Evolutionary conservation across 805 yeast genomes (phyloP).

Genomic region (Scheffersomyces lignosus): DNA sequence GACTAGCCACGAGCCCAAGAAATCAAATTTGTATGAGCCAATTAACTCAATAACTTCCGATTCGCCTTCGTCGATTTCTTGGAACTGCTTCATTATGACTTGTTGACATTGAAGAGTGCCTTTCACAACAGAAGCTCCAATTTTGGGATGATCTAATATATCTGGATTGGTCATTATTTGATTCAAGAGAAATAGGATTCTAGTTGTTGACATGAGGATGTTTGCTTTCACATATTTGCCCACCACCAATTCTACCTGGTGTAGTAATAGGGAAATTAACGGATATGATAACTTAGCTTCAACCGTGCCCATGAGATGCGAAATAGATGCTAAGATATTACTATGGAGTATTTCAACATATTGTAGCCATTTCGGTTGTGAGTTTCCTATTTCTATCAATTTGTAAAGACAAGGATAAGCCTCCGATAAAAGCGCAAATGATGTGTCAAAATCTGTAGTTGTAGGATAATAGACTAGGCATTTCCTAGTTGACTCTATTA

Average conservation of each 20-base stretch:
- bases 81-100: conserved; percentile 13
- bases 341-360: conserved; percentile 24
- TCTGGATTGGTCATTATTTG: conserved; percentile 31
- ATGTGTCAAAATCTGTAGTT: conserved; percentile 22
- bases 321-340: conserved; percentile 22
- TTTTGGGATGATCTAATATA: conserved; percentile 20
- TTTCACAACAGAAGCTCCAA: conserved; percentile 12
- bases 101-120: conserved; percentile 24
- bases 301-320: conserved; percentile 18
- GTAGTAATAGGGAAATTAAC: conserved; percentile 14
- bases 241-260: conserved; percentile 12
- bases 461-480: conserved; percentile 31
- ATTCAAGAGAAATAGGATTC: conserved; percentile 28
- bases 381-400: conserved; percentile 10
- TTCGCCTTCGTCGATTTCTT: conserved; percentile 11
- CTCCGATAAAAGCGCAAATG: conserved; percentile 16
- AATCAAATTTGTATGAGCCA: conserved; percentile 30
- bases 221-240: conserved; percentile 9
- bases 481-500: conserved; percentile 21
- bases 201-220: conserved; percentile 24
- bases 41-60: conserved; percentile 17
- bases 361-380: background rate
- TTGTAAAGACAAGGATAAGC: conserved; percentile 22
- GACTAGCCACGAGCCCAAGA: conserved; percentile 37
- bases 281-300: conserved; percentile 9